A percentile compares a stretch with the other conserved stretches of the same genome.
phyloP scores from a whole-genome alignment of 371 early-diverging fungal species.

The Haplosporangium sp. region DNA sequence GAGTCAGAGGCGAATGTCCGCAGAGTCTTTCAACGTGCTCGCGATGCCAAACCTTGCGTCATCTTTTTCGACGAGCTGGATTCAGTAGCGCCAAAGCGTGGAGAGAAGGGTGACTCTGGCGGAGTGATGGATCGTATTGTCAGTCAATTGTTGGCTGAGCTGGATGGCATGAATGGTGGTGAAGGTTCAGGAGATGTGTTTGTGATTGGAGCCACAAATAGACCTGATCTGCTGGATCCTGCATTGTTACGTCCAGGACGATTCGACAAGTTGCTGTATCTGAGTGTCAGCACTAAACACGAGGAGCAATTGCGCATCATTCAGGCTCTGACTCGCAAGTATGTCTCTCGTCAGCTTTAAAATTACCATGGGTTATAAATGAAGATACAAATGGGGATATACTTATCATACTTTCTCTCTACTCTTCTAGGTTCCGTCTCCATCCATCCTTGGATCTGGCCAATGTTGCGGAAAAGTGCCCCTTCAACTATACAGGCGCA shows the following conservation, averaged over 20 bases:
- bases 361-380: background rate
- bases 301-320: conserved; percentile 89
- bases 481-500: conserved; percentile 95
- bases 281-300: conserved; percentile 91
- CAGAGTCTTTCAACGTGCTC: conserved; percentile 96
- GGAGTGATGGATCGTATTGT: conserved; percentile 99
- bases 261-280: conserved; percentile 95
- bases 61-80: conserved; percentile 99
- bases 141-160: conserved; percentile 93
- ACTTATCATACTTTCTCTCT: conserved; percentile 1
- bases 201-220: conserved; percentile 99
- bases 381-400: background rate
- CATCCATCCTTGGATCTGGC: conserved; percentile 80
- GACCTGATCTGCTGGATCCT: conserved; percentile 98
- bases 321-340: conserved; percentile 94
- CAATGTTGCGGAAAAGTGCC: conserved; percentile 84
- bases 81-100: conserved; percentile 97
- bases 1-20: conserved; percentile 98
- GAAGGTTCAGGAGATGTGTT: conserved; percentile 90
- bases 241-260: conserved; percentile 97
- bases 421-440: conserved; percentile 76
- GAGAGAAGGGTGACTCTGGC: conserved; percentile 96
- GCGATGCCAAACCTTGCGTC: conserved; percentile 98
- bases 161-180: conserved; percentile 89
- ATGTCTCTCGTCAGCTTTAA: conserved; percentile 31